Percentiles rank a stretch among this genome's conserved stretches.
These are phyloP conservation scores for Didymella sp. DNA, from an alignment of 2,329 filamentous ascomycete genomes.

Conservation along the genomic window DNA sequence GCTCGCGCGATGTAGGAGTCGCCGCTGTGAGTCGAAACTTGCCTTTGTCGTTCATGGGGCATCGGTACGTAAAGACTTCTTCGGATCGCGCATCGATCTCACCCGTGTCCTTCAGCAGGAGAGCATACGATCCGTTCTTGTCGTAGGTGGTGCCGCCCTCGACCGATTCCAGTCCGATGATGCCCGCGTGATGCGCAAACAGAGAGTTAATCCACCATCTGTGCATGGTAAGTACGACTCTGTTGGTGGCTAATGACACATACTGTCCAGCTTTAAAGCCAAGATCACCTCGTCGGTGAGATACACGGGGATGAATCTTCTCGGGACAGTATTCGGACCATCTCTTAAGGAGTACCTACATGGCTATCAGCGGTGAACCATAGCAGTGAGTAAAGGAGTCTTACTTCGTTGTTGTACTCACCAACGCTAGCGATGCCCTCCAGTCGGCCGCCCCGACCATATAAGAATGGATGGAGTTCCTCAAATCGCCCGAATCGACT, in stretches of 20 bases:
- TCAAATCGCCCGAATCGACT: constrained; percentile 48
- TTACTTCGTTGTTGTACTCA: constrained; percentile 50
- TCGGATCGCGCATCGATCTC: constrained; percentile 49
- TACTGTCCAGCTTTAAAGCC: constrained; percentile 57
- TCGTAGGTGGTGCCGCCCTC: constrained; percentile 54
- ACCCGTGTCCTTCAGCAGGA: constrained; percentile 52
- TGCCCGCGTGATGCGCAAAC: constrained; percentile 57
- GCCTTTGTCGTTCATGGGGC: constrained; percentile 50
- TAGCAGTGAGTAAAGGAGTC: constrained; percentile 1
- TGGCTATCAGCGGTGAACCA: background rate
- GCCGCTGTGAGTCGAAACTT: constrained; percentile 54
- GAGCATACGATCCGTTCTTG: constrained; percentile 54
- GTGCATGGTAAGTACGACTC: background rate
- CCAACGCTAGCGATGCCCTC: constrained; percentile 50
- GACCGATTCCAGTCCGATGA: constrained; percentile 54
- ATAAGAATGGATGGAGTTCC: constrained; percentile 51
- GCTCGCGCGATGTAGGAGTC: constrained; percentile 50
- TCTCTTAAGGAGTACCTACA: constrained; percentile 43
- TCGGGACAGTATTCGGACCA: constrained; percentile 44
- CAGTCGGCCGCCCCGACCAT: constrained; percentile 53
- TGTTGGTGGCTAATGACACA: constrained; percentile 21
- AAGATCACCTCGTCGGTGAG: constrained; percentile 51
- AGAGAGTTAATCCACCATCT: constrained; percentile 60
- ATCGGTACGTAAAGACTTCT: constrained; percentile 53
- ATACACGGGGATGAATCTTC: constrained; percentile 36